phyloP scores from a whole-genome alignment of 2,329 filamentous ascomycete genomes.

The Ambrosiella cleistominuta region DNA sequence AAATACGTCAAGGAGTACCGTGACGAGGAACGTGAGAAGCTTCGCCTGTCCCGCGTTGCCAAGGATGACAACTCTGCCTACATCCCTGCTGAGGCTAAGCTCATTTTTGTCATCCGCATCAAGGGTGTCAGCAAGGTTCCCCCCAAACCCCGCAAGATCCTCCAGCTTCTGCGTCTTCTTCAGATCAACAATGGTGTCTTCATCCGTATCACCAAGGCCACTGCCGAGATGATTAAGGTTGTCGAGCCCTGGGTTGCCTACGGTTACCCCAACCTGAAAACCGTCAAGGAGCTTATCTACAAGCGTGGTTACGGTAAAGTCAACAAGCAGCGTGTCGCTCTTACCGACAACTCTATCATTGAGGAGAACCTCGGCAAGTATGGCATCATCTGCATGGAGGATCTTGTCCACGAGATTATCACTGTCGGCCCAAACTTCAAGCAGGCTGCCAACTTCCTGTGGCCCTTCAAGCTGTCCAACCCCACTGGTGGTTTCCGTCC shows the following conservation, averaged over 20 bases:
- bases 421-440: constrained; percentile 99
- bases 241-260: constrained; percentile 99
- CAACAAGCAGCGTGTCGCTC: constrained; percentile 89
- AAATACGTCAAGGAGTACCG: constrained; percentile 99
- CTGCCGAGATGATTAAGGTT: constrained; percentile 89
- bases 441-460: constrained; percentile 97
- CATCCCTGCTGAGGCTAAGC: constrained; percentile 83
- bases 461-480: constrained; percentile 99
- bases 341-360: constrained; percentile 95
- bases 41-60: constrained; percentile 75
- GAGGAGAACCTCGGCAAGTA: constrained; percentile 95
- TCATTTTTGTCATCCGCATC: constrained; percentile 97
- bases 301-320: constrained; percentile 99
- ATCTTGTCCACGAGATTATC: constrained; percentile 98
- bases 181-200: constrained; percentile 99
- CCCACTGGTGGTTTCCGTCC: constrained; percentile 90
- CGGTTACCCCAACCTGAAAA: constrained; percentile 99
- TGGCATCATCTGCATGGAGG: constrained; percentile 98
- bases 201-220: constrained; percentile 94
- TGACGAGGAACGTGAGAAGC: constrained; percentile 93
- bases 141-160: constrained; percentile 99
- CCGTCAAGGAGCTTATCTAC: constrained; percentile 97
- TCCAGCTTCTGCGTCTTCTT: constrained; percentile 96
- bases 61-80: constrained; percentile 89
- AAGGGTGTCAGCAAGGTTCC: constrained; percentile 99